Evolutionary conservation across 1,139 yeast species (phyloP).

Genomic region (Nakaseomyces bracarensis): DNA sequence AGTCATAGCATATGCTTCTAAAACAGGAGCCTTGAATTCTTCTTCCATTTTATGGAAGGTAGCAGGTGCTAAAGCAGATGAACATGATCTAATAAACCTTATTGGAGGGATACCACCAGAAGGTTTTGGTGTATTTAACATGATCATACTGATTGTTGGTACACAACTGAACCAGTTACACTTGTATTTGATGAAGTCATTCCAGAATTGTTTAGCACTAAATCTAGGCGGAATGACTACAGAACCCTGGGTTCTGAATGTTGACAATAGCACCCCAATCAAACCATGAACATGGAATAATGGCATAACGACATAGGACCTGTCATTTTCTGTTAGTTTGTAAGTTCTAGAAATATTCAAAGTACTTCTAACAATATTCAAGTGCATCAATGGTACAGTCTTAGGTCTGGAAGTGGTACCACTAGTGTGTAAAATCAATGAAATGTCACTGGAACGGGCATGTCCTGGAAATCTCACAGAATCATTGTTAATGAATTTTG

Average conservation of each 20-base stretch:
- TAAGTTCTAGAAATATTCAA: constrained; percentile 50
- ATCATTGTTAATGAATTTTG: constrained; percentile 29
- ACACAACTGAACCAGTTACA: constrained; percentile 70
- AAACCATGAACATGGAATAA: constrained; percentile 67
- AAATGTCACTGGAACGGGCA: constrained; percentile 43
- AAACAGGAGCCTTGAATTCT: constrained; percentile 52
- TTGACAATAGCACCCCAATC: constrained; percentile 52
- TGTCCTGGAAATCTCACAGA: constrained; percentile 35
- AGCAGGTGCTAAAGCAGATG: constrained; percentile 57
- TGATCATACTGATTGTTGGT: constrained; percentile 61
- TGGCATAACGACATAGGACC: constrained; percentile 61
- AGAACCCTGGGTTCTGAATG: constrained; percentile 52
- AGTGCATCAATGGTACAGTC: constrained; percentile 59
- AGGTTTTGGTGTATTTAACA: constrained; percentile 46
- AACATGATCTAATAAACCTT: constrained; percentile 60
- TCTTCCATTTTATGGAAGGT: constrained; percentile 48
- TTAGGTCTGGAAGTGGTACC: constrained; percentile 70
- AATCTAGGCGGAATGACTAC: constrained; percentile 51
- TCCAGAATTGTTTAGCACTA: constrained; percentile 53
- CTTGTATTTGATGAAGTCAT: constrained; percentile 39
- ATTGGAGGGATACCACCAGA: constrained; percentile 40
- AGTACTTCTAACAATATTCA: constrained; percentile 51
- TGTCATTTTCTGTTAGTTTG: constrained; percentile 39
- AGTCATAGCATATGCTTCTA: constrained; percentile 75
- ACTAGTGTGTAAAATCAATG: constrained; percentile 57